These are phyloP conservation scores for Dictyostelium intermedium DNA, from an alignment of 78 protist species.

Conservation along the genomic window DNA sequence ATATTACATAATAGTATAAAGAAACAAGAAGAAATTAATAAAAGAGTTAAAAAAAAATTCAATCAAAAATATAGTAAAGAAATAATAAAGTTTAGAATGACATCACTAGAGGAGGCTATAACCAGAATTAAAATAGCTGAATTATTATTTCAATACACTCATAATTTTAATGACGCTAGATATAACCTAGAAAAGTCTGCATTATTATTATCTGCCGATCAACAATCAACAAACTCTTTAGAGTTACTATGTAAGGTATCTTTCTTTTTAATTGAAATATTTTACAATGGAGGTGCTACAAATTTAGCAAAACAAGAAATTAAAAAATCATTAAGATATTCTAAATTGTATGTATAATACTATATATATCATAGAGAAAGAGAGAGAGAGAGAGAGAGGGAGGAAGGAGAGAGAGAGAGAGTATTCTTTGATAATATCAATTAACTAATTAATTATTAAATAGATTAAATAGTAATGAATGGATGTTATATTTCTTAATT, in stretches of 20 bases:
- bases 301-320: slow-evolving; percentile 56
- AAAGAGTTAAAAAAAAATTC: background rate
- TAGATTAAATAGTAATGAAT: slow-evolving; percentile 31
- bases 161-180: slow-evolving; percentile 42
- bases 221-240: background rate
- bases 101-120: slow-evolving; percentile 35
- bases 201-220: slow-evolving; percentile 19
- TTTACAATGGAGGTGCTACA: slow-evolving; percentile 8
- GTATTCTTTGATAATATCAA: no score
- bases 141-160: slow-evolving; percentile 18
- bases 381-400: no score
- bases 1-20: background rate
- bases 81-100: background rate
- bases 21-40: background rate
- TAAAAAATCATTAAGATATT: slow-evolving; percentile 33
- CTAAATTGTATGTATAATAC: slow-evolving; percentile 45
- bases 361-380: no score
- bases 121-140: slow-evolving; percentile 54
- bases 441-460: no score
- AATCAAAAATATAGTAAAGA: background rate
- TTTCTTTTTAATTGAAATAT: slow-evolving; percentile 30
- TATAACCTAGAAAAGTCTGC: slow-evolving; percentile 31
- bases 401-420: no score
- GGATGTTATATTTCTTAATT: slow-evolving; percentile 32
- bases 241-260: slow-evolving; percentile 42